Conservation (phyloP, 2,329 filamentous ascomycete species). For the Ascochyta clinopodiicola region DNA sequence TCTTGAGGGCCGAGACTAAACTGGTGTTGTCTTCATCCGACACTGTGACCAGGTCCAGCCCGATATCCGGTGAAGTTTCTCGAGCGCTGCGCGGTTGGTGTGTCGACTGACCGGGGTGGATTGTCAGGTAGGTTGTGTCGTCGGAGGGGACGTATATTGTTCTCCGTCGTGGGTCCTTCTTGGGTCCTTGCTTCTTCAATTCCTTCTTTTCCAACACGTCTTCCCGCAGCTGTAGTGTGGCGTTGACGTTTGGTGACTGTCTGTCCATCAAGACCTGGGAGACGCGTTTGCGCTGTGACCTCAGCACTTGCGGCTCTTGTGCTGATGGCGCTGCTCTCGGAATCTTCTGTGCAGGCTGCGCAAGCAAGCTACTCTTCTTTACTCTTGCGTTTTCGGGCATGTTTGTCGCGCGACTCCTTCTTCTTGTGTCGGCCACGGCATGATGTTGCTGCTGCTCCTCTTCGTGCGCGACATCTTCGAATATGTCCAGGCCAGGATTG, state of each 20-base stretch:
- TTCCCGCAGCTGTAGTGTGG: slow-evolving; percentile 41
- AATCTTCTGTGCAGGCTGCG: slow-evolving; percentile 47
- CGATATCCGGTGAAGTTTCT: slow-evolving; percentile 46
- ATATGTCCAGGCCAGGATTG: slow-evolving; percentile 46
- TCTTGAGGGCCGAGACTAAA: slow-evolving; percentile 39
- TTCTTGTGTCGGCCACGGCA: slow-evolving; percentile 30
- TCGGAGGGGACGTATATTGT: slow-evolving; percentile 61
- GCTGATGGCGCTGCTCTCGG: slow-evolving; percentile 29
- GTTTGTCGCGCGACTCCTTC: slow-evolving; percentile 36
- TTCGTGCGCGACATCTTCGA: slow-evolving; percentile 47
- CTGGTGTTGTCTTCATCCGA: slow-evolving; percentile 48
- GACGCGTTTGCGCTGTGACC: slow-evolving; percentile 45
- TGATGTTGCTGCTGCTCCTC: slow-evolving; percentile 35
- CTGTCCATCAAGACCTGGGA: slow-evolving; percentile 43
- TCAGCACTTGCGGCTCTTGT: slow-evolving; percentile 30
- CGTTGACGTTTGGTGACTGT: slow-evolving; percentile 31
- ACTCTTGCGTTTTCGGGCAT: slow-evolving; percentile 29
- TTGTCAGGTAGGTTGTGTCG: slow-evolving; percentile 59
- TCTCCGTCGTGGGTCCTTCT: slow-evolving; percentile 53
- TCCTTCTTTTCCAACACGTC: slow-evolving; percentile 40
- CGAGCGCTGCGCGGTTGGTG: slow-evolving; percentile 35
- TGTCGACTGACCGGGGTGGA: slow-evolving; percentile 55
- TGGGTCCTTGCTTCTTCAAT: slow-evolving; percentile 36
- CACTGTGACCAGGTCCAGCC: slow-evolving; percentile 47
- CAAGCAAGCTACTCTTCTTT: slow-evolving; percentile 42